Base-by-base conservation (phyloP, 768 basidiomycete genomes). In the Strobilomyces dryophilus region DNA sequence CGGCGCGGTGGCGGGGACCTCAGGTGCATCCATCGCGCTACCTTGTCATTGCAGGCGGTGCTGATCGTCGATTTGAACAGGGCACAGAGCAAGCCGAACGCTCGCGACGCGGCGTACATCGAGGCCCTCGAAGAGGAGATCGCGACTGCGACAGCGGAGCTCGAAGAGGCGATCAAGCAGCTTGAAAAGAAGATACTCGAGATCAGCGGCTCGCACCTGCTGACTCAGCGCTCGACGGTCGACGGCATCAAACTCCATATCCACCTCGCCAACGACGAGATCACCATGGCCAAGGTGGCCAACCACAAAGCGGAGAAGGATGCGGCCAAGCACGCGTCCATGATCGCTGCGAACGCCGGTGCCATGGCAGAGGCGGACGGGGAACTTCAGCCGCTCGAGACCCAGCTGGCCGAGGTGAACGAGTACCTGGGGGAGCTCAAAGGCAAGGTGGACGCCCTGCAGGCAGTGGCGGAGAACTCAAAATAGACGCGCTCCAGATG, bases 131-230 rank as follows among this genome's bases (percentile, higher is more conserved):
- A 93, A 18, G 67, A 72, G 18, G 85, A 88, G 36, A 92, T 97
- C 51, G 71, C 72, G 0, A 60, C 76, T 0, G 73, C 79, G 5
- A 75, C 74, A 8, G 71, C 68, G n/a, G 87, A 88, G 53, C 77
- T 98, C 55, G 84, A 90, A 59, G 71, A 78, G 10, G 88, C 86
- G 39, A 95, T 99, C 74, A 82, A 87, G 63, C 83, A 76, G 2
- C 82, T 98, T n/a, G 90, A 98, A 68, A 80, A 92, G 71, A 89
- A 91, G 71, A 98, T 99, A 49, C 79, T 97, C 31, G 89, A 97
- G 36, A 87, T 98, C 31, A 97, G 95, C 46, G 95, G 95, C 24
- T 85, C 94, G 20, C 84, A 81, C 57, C 76, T 99, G 15, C 77
- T 95, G 45, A 80, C 20, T 2, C 39, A 40, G 5, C 18, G 9